Percentiles rank a stretch among this genome's conserved stretches.
phyloP scores from a whole-genome alignment of 1,284 basidiomycete species.

The Pterula multifida region DNA sequence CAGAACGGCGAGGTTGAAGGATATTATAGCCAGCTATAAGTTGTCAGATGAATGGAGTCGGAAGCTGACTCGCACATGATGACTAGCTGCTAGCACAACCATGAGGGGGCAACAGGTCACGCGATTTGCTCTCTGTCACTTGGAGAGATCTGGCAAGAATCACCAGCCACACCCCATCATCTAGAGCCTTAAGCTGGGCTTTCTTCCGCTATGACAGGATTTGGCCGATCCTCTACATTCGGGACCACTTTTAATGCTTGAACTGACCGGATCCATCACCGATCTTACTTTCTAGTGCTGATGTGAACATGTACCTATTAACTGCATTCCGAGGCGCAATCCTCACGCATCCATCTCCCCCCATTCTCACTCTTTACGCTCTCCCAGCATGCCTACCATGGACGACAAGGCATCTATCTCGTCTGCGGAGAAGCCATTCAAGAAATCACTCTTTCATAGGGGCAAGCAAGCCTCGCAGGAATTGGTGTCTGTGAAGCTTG shows the following conservation, averaged over 20 bases:
- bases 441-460: slow-evolving; percentile 15
- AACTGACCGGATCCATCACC: not conserved
- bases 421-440: slow-evolving; percentile 22
- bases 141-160: no score
- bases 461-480: slow-evolving; percentile 12
- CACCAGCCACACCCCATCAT: no score
- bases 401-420: slow-evolving; percentile 9
- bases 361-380: not conserved
- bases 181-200: no score
- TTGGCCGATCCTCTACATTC: no score
- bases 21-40: no score
- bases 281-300: not conserved
- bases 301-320: not conserved
- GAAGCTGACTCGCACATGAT: no score
- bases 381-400: not conserved
- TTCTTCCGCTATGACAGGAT: no score
- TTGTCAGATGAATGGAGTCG: no score
- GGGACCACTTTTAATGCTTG: not conserved
- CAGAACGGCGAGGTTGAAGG: no score
- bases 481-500: slow-evolving; percentile 10
- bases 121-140: no score
- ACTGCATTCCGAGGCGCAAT: not conserved
- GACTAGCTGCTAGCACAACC: no score
- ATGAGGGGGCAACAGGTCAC: no score
- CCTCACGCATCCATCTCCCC: not conserved